A percentile compares a stretch with the other conserved stretches of the same genome.
Evolutionary conservation across 176 grass and related monocot species (phyloP).

Genomic region (Elaeis guineensis): DNA sequence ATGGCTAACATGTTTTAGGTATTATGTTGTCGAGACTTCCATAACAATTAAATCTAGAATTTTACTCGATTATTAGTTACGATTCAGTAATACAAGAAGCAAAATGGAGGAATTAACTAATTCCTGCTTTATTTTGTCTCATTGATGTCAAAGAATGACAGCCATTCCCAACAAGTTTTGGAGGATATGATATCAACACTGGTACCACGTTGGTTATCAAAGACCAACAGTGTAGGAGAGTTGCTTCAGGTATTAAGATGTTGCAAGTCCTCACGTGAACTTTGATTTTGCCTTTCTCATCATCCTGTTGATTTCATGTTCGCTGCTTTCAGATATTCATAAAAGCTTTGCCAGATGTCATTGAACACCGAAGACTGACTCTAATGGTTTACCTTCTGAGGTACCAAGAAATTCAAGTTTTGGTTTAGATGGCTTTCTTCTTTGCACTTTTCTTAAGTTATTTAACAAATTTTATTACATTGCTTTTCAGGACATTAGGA

Average conservation of each 20-base stretch:
- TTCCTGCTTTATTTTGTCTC: not conserved
- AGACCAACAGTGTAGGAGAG: constrained; percentile 61
- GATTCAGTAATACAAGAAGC: too few species aligned
- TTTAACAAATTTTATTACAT: constrained; percentile 13
- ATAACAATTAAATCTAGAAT: too few species aligned
- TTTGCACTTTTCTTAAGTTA: not conserved
- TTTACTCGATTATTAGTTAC: too few species aligned
- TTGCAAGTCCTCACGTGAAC: not conserved
- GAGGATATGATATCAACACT: constrained; percentile 74
- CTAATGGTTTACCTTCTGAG: constrained; percentile 83
- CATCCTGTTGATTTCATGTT: not conserved
- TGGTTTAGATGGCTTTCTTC: not conserved
- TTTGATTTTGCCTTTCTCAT: constrained; percentile 2
- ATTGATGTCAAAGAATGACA: constrained; percentile 51
- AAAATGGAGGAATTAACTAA: too few species aligned
- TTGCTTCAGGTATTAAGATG: constrained; percentile 64
- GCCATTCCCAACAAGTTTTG: constrained; percentile 62
- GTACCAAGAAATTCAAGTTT: constrained; percentile 22
- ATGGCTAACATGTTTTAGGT: too few species aligned
- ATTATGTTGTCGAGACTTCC: too few species aligned
- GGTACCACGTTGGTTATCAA: constrained; percentile 84
- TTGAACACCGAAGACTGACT: constrained; percentile 49
- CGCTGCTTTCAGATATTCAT: constrained; percentile 64
- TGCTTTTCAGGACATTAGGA: constrained; percentile 54
- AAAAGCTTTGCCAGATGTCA: constrained; percentile 70